Conservation (phyloP, 2,329 filamentous ascomycete genomes). For the Trichoderma lentiforme region DNA sequence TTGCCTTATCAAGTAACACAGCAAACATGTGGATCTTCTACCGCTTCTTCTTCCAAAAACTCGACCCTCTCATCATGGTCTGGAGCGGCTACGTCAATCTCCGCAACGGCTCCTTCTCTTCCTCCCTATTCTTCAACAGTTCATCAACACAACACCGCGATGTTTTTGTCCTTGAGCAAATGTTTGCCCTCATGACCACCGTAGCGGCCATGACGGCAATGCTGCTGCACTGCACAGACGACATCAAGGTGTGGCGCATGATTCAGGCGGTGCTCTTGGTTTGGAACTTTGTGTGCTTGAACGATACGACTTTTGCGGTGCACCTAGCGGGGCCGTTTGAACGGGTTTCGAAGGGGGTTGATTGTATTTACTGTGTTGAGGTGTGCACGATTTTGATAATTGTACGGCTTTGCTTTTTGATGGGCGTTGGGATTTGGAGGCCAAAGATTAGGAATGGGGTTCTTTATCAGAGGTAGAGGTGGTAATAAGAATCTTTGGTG, state of each 20-base stretch:
- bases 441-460: constrained; percentile 10
- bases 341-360: neutral
- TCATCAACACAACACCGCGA: constrained; percentile 2
- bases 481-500: neutral
- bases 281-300: constrained; percentile 23
- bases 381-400: constrained; percentile 13
- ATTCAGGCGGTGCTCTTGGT: constrained; percentile 24
- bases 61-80: constrained; percentile 24
- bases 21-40: constrained; percentile 19
- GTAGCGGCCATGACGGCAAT: constrained; percentile 21
- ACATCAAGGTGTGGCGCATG: constrained; percentile 23
- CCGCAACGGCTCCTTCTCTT: neutral
- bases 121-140: constrained; percentile 19
- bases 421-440: constrained; percentile 17
- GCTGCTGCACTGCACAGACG: constrained; percentile 22
- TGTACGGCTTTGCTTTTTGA: constrained; percentile 20
- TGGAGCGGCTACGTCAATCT: constrained; percentile 25
- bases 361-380: constrained; percentile 9
- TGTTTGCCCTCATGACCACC: constrained; percentile 22
- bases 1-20: neutral
- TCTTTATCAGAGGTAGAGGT: neutral
- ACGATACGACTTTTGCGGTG: constrained; percentile 17
- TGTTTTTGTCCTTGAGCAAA: constrained; percentile 25
- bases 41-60: constrained; percentile 24
- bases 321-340: neutral